Conservation (phyloP, 1,284 basidiomycete species). For the Trichosporon ovoides region DNA sequence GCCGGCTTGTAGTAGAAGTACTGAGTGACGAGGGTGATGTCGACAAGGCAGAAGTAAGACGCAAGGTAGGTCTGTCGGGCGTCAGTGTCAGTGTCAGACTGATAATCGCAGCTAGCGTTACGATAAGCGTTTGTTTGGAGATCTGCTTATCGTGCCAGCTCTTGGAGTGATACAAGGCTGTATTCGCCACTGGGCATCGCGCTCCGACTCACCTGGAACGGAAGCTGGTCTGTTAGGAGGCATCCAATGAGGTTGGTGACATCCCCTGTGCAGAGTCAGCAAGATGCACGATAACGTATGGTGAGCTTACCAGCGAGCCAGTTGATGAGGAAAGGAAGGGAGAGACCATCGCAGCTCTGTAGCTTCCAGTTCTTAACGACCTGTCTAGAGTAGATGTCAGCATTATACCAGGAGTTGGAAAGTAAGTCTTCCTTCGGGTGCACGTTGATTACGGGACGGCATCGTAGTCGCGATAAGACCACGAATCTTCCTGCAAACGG, state of each 20-base stretch:
- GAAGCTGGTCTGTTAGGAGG: conserved; percentile 82
- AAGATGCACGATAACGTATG: too few relatives aligned
- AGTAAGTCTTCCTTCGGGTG: too few relatives aligned
- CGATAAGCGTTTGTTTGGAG: conserved; percentile 1
- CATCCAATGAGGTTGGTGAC: conserved; percentile 81
- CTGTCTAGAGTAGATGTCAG: conserved; percentile 54
- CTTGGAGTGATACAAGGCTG: too few relatives aligned
- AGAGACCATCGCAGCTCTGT: conserved; percentile 75
- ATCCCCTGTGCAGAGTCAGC: conserved; percentile 59
- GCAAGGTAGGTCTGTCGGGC: conserved; percentile 73
- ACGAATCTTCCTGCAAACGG: too few relatives aligned
- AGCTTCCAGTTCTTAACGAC: conserved; percentile 69
- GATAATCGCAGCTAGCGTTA: neutral
- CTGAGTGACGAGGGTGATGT: conserved; percentile 66
- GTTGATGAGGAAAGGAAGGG: conserved; percentile 80
- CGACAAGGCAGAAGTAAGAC: conserved; percentile 76
- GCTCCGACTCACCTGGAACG: conserved; percentile 71
- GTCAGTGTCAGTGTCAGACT: too few relatives aligned
- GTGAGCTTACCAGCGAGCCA: conserved; percentile 73
- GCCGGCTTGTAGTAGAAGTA: conserved; percentile 63
- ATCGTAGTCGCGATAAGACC: too few relatives aligned
- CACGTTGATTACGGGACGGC: too few relatives aligned
- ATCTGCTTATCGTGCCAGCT: neutral
- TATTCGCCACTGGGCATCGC: neutral
- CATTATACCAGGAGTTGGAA: neutral